Evolutionary conservation across 2,329 filamentous ascomycete species (phyloP).

Genomic region (Colletotrichum sublineola): DNA sequence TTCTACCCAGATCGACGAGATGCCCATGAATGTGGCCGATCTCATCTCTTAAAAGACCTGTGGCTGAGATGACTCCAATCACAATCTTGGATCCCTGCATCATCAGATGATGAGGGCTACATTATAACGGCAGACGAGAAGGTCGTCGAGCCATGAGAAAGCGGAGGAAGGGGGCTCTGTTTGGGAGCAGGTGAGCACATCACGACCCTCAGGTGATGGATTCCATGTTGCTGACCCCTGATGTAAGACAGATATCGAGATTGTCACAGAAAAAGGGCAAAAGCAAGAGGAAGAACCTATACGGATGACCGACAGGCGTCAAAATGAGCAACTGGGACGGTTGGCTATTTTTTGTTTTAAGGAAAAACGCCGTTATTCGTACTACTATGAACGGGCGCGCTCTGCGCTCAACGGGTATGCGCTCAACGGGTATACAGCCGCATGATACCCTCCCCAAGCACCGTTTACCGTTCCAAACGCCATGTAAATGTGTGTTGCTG

Average conservation of each 20-base stretch:
- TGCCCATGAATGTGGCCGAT: conserved; percentile 93
- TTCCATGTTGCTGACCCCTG: neutral
- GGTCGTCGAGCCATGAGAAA: conserved; percentile 32
- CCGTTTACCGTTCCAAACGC: conserved; percentile 9
- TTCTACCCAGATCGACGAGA: conserved; percentile 97
- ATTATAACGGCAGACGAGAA: conserved; percentile 17
- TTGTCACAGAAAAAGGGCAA: conserved; percentile 1
- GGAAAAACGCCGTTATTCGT: conserved; percentile 36
- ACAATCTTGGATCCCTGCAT: neutral
- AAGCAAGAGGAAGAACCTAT: neutral
- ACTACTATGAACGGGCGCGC: conserved; percentile 32
- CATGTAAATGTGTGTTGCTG: neutral
- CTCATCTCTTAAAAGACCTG: conserved; percentile 63
- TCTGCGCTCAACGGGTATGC: conserved; percentile 34
- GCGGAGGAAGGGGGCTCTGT: conserved; percentile 43
- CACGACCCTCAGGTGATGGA: neutral
- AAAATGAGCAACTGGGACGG: conserved; percentile 1
- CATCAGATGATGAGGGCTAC: neutral
- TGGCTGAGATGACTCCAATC: neutral
- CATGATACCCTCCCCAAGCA: conserved; percentile 26
- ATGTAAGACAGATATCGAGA: conserved; percentile 11
- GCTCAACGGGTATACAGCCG: conserved; percentile 30
- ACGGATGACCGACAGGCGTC: neutral
- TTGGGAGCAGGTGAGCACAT: conserved; percentile 34
- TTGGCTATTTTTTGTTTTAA: neutral